Conservation (phyloP, 148 eudicot genomes). For the Diospyros kaki region DNA sequence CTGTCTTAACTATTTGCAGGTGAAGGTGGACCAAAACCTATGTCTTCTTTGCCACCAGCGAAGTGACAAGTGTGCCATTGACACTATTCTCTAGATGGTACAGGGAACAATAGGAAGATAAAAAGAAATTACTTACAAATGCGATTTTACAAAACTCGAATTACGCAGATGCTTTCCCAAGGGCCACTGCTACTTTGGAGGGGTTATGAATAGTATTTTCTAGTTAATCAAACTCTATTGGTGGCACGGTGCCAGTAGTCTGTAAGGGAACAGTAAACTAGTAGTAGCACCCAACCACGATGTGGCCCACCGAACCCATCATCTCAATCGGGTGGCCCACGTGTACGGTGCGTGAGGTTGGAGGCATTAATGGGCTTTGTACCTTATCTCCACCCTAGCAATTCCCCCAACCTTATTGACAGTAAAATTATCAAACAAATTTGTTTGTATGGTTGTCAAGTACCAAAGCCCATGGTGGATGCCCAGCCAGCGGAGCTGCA, state of each 20-base stretch:
- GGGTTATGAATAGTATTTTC: too few relatives aligned
- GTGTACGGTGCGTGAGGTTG: conserved; percentile 17
- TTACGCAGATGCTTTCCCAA: not conserved
- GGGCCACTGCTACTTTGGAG: not conserved
- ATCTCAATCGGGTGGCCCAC: conserved; percentile 12
- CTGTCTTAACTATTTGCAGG: conserved; percentile 15
- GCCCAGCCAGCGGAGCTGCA: too few relatives aligned
- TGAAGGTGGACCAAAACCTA: conserved; percentile 30
- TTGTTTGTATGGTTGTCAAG: too few relatives aligned
- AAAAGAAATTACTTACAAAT: not conserved
- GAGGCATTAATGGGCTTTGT: not conserved
- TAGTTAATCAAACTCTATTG: too few relatives aligned
- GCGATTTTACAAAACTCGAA: too few relatives aligned
- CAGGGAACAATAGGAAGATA: not conserved
- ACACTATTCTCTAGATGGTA: not conserved
- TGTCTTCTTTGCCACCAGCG: not conserved
- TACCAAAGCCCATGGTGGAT: too few relatives aligned
- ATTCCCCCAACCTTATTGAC: too few relatives aligned
- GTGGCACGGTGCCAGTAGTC: too few relatives aligned
- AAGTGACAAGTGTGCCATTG: not conserved
- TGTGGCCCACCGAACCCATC: not conserved
- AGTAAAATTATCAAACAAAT: too few relatives aligned
- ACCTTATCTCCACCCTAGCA: not conserved
- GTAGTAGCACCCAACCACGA: not conserved
- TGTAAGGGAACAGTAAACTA: too few relatives aligned